Evolutionary conservation across 2,329 filamentous ascomycete species (phyloP), one percentile per base, ranked within the genome.

Genomic region (Fusarium sp.): DNA sequence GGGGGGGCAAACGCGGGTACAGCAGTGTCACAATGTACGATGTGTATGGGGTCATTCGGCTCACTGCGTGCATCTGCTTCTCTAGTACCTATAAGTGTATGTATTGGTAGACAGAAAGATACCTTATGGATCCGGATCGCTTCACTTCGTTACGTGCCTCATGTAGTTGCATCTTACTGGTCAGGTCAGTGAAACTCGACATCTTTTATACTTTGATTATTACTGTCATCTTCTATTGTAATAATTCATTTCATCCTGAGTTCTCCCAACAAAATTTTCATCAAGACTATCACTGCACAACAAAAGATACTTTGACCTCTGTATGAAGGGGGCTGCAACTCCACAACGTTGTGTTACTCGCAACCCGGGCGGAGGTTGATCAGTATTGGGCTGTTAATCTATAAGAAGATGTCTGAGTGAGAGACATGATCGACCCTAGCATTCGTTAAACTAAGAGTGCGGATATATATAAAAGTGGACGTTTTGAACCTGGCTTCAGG

Each of bases 21-120:
- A 37, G 46, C 18, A 75, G 72, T 74, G 58, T 73, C 60, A 75
- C 72, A 67, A 60, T 75, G 72, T 75, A 50, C 64, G 58, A 74
- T 74, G 64, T 47, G 60, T 59, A 73, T 56, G 43, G n/a, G 40
- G 47, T 68, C 67, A 59, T 60, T 61, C 46, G 56, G 38, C 69
- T 68, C 43, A 56, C 33, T 44, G 18, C 30, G 23, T 60, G 18
- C 28, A 47, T 32, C 30, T 64, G 8, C 37, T 69, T 56, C 43
- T 64, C 59, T 46, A 33, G 43, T 57, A 52, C 30, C n/a, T 46
- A n/a, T 44, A 9, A 47, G 30, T 64, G 30, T 46, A 42, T 16
- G 15, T 33, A 30, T 25, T 40, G 25, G 23, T 43, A 44, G 46
- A 19, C 25, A 43, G 21, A 46, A 18, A 21, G 35, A 11, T 30